phyloP scores from a whole-genome alignment of 176 grass and related monocot species.

The sorghum (Sorghum bicolor) region Sorghum_bicolor_NCBIv3 NC_012870.2:14565501-14566000 shows the following conservation, averaged over 20 bases:
- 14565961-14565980: constrained; percentile 32
- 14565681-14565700: background rate
- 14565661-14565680: background rate
- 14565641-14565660: background rate
- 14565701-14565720: background rate
- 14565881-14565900: background rate
- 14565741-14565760: background rate
- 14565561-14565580: background rate
- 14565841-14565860: background rate
- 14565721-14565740: background rate
- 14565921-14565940: background rate
- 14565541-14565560: background rate
- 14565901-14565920: background rate
- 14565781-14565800: background rate
- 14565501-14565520: background rate
- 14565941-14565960: constrained; percentile 23
- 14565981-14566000: constrained; percentile 46
- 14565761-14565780: background rate
- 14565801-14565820: background rate
- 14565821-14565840: background rate
- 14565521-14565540: background rate
- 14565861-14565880: background rate
- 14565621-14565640: background rate
- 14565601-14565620: background rate
- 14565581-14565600: background rate